Evolutionary conservation across 345 rosid genomes (phyloP), one percentile per base, ranked within the genome.

Genomic region (Eutrema yunnanense): DNA sequence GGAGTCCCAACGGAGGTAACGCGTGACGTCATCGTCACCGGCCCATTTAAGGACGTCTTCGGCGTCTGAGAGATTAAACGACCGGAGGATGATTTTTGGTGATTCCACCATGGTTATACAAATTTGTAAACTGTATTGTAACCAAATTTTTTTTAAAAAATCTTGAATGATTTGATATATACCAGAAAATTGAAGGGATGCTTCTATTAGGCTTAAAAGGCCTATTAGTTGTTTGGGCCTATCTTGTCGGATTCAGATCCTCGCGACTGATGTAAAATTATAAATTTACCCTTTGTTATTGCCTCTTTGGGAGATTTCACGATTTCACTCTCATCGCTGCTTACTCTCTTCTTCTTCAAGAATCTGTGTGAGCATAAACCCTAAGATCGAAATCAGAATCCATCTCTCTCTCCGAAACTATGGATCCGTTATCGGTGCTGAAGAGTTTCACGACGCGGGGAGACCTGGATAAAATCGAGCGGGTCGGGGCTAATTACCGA

Each of bases 391-490:
- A 51, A 22, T 27, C 52, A 13, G 27, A 55, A 9, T n/a, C 67
- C 2, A 14, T 55, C 14, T 73, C 48, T 14, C 37, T 30, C 52
- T 27, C 32, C 8, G 29, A 42, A 33, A 4, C 56, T 0, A 91
- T 89, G 96, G 92, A 88, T 73, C 94, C 95, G 0, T 81, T 89
- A 41, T 89, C 96, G 3, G 92, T 82, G n/a, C 91, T 89, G 10
- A 88, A 90, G 7, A 90, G 87, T 67, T 87, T 78, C 82, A 87
- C 97, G 11, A 81, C 83, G 22, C 82, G 89, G 0, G 85, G 84
- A 65, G 86, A 86, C 65, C 82, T 86, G 26, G 88, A 88, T 22
- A 81, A 79, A 78, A 83, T 90, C 48, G 81, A 74, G 37, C 87
- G 88, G 7, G 74, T 73, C 52, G 78, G 81, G 70, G 83, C 73